Evolutionary conservation across 768 basidiomycete species (phyloP).

Genomic region (Tulasnella sp.): DNA sequence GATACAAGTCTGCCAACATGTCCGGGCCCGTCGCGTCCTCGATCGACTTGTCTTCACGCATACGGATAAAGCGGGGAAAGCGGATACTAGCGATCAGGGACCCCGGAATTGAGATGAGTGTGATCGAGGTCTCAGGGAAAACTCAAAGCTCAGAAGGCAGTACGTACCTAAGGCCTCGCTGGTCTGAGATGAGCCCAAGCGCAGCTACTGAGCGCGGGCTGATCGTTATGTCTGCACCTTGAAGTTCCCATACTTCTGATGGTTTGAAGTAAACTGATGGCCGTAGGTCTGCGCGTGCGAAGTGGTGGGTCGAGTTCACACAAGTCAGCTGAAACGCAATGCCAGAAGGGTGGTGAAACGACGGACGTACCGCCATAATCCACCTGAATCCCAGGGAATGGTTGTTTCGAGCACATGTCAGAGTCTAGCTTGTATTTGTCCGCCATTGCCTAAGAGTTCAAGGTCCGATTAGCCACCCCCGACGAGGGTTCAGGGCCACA

Average conservation of each 20-base stretch:
- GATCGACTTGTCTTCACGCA: conserved; percentile 63
- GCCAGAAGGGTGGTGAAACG: not conserved
- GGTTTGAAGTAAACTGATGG: conserved; percentile 67
- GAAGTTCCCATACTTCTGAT: conserved; percentile 80
- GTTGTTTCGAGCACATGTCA: conserved; percentile 45
- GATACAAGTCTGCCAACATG: conserved; percentile 63
- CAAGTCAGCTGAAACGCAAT: conserved; percentile 8
- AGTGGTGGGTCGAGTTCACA: not conserved
- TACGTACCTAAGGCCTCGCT: conserved; percentile 42
- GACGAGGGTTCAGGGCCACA: not conserved
- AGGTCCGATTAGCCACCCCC: not conserved
- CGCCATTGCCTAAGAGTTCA: conserved; percentile 45
- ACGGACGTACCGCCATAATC: conserved; percentile 50
- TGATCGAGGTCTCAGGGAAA: not conserved
- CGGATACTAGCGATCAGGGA: conserved; percentile 49
- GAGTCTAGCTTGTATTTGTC: conserved; percentile 57
- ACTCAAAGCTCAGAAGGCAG: not conserved
- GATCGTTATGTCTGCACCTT: conserved; percentile 55
- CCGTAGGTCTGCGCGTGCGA: conserved; percentile 42
- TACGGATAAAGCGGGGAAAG: conserved; percentile 77
- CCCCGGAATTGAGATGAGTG: not conserved
- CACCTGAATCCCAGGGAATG: conserved; percentile 45
- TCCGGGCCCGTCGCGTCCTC: conserved; percentile 65
- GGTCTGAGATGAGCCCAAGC: conserved; percentile 46
- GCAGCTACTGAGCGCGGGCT: conserved; percentile 83